phyloP scores from a whole-genome alignment of 805 yeast genomes.

The Candida railenensis region DNA sequence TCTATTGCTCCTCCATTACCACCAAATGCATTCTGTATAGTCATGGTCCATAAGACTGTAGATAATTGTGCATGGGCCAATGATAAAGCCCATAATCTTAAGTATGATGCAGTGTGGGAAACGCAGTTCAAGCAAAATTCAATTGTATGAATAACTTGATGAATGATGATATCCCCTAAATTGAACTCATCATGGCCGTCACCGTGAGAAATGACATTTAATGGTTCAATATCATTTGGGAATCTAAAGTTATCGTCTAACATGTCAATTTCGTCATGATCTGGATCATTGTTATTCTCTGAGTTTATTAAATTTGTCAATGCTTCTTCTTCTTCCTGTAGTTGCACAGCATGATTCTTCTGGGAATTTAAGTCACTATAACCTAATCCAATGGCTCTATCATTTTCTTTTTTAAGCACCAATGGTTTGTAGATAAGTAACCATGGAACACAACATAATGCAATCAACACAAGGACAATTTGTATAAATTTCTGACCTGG shows the following conservation, averaged over 20 bases:
- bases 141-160: slow-evolving; percentile 78
- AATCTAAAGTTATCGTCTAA: slow-evolving; percentile 29
- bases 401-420: slow-evolving; percentile 35
- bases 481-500: slow-evolving; percentile 66
- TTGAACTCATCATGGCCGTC: slow-evolving; percentile 33
- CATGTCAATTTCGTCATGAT: slow-evolving; percentile 15
- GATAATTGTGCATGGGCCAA: slow-evolving; percentile 80
- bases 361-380: slow-evolving; percentile 36
- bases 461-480: slow-evolving; percentile 53
- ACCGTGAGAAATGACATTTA: slow-evolving; percentile 20
- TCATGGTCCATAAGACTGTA: slow-evolving; percentile 74
- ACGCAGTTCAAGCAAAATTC: slow-evolving; percentile 80
- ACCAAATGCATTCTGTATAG: slow-evolving; percentile 62
- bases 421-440: slow-evolving; percentile 66
- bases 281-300: slow-evolving; percentile 13
- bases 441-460: slow-evolving; percentile 75
- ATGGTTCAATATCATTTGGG: slow-evolving; percentile 41
- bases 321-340: slow-evolving; percentile 43
- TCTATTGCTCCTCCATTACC: slow-evolving; percentile 50
- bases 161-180: slow-evolving; percentile 70
- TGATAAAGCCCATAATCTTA: slow-evolving; percentile 77
- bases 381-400: slow-evolving; percentile 34
- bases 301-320: slow-evolving; percentile 12
- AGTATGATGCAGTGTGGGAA: slow-evolving; percentile 75
- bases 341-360: slow-evolving; percentile 25